phyloP scores from a whole-genome alignment of 2,329 filamentous ascomycete species.

The Delphinella strobiligena region DNA sequence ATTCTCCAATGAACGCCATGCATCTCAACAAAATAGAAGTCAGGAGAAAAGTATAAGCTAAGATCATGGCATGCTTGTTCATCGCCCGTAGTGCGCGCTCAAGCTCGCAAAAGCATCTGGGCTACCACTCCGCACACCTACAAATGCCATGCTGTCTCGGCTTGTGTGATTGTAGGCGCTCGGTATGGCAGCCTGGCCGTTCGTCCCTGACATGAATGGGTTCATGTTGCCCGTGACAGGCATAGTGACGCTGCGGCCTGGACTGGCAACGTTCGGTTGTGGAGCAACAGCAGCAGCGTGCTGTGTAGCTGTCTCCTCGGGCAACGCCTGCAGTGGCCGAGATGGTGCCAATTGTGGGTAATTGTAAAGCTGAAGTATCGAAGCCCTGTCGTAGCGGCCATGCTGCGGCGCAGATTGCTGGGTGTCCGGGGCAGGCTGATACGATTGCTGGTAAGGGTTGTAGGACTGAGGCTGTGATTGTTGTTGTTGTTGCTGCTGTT shows the following conservation, averaged over 20 bases:
- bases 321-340: constrained; percentile 22
- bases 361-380: constrained; percentile 65
- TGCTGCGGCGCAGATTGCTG: constrained; percentile 20
- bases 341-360: constrained; percentile 42
- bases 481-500: constrained; percentile 18
- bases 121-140: constrained; percentile 53
- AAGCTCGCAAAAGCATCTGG: constrained; percentile 70
- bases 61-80: no score
- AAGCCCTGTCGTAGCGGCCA: constrained; percentile 53
- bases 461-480: constrained; percentile 20
- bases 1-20: no score
- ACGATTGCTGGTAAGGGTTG: constrained; percentile 26
- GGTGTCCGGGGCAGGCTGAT: constrained; percentile 7
- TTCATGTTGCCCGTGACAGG: constrained; percentile 19
- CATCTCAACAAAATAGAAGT: no score
- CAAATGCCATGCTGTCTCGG: constrained; percentile 57
- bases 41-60: no score
- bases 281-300: constrained; percentile 16
- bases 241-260: constrained; percentile 27
- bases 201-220: constrained; percentile 13
- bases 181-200: constrained; percentile 10
- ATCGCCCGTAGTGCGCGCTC: constrained; percentile 41
- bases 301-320: constrained; percentile 21
- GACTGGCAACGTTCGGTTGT: constrained; percentile 7
- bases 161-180: constrained; percentile 38